Base-by-base conservation (phyloP, 225 moss, liverwort and hornwort genomes). In the Lunularia cruciata region DNA sequence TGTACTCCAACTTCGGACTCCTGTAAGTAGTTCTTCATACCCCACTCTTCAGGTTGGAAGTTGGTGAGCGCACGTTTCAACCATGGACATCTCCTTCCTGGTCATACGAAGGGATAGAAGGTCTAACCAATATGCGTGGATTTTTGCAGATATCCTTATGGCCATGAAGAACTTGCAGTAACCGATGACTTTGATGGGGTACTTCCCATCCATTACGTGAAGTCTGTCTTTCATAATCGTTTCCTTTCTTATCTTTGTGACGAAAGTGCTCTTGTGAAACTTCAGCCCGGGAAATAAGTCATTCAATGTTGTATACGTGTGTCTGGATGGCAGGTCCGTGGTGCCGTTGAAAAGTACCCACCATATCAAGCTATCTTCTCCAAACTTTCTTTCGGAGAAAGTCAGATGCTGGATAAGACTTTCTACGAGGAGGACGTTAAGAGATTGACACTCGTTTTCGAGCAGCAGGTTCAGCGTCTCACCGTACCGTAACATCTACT, bases 371-470 rank as follows among this genome's bases (percentile, higher is more conserved):
- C 93, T 27, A 87, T 98, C 64, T 98, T 98, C 78, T 40, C 98
- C 34, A 98, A 91, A 79, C 79, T 98, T 59, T 81, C 90, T 0
- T 93, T 93, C 72, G 98, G 98, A 57, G 98, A 98, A 74, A 93
- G 98, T 72, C 98, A 98, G 64, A 98, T 98, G 98, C 93, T 98
- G 31, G 98, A 98, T 64, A 98, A 93, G 82, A 84, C 89, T 32
- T 98, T 98, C 65, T 98, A 88, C 45, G 98, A 98, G 69, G 93
- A 98, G 77, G 87, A 91, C 69, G 98, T 93, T 46, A 98, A 93
- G 79, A 85, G 77, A 60, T 68, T 98, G 76, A 84, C 88, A 3
- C 79, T 86, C 5, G 79, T 92, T 7, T 98, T 92, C 74, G 92
- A 98, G 70, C 96, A 98, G 81, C 96, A 98, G 92, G 96, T 96